A percentile compares a stretch with the other conserved stretches of the same genome.
Evolutionary conservation across 495 filamentous ascomycete species (phyloP).

Genomic region (Aspergillus indologenus): DNA sequence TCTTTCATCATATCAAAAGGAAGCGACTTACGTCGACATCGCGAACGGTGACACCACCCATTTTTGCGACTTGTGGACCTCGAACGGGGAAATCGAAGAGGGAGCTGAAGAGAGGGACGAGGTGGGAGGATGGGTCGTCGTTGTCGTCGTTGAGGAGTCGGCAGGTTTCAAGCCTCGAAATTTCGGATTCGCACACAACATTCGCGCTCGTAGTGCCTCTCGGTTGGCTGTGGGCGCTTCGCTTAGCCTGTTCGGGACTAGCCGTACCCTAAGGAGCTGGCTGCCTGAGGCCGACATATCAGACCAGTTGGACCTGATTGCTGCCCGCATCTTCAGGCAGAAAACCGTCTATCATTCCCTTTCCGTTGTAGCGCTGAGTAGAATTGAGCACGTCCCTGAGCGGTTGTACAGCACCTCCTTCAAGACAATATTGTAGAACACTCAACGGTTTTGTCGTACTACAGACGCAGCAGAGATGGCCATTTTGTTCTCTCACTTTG

Average conservation of each 20-base stretch:
- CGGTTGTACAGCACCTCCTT: no score
- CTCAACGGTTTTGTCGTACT: no score
- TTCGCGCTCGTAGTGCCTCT: slow-evolving; percentile 23
- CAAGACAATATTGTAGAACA: no score
- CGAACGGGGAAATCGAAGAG: slow-evolving; percentile 27
- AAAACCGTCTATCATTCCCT: background rate
- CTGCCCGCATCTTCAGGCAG: background rate
- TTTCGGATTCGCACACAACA: slow-evolving; percentile 38
- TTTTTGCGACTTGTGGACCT: slow-evolving; percentile 58
- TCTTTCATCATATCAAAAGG: slow-evolving; percentile 16
- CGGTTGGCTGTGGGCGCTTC: slow-evolving; percentile 42
- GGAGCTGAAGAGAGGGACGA: slow-evolving; percentile 37
- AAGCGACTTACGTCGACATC: slow-evolving; percentile 79
- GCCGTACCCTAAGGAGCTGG: slow-evolving; percentile 42
- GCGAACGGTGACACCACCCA: slow-evolving; percentile 84
- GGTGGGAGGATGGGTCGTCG: slow-evolving; percentile 35
- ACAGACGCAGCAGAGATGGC: no score
- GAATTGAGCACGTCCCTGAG: no score
- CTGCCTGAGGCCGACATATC: slow-evolving; percentile 20
- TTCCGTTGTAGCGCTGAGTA: no score
- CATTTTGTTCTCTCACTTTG: no score
- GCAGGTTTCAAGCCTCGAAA: slow-evolving; percentile 40
- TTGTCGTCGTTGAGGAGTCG: slow-evolving; percentile 40
- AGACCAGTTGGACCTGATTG: background rate
- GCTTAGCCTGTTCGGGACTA: slow-evolving; percentile 45